Percentiles rank a stretch among this genome's conserved stretches.
These are phyloP conservation scores for Venturia carpophila DNA, from an alignment of 2,329 filamentous ascomycete genomes.

Conservation along the genomic window DNA sequence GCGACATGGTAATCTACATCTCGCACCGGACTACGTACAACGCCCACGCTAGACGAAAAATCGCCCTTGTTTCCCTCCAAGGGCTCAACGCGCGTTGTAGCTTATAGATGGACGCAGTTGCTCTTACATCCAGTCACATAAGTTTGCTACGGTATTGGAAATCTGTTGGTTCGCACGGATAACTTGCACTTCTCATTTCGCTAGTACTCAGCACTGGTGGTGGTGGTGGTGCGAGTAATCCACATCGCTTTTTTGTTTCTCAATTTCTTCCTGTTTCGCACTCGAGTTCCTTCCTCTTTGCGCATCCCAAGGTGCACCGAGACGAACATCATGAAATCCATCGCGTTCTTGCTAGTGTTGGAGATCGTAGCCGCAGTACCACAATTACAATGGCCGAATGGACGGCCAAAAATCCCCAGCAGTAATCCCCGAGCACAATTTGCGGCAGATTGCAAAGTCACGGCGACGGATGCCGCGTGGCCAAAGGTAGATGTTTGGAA, in stretches of 20 bases:
- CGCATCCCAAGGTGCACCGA: too few species aligned
- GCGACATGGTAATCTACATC: conserved; percentile 2
- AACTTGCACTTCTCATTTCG: too few species aligned
- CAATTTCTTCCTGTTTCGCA: neutral
- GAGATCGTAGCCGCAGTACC: neutral
- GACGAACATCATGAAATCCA: neutral
- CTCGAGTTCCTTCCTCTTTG: neutral
- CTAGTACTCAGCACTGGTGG: neutral
- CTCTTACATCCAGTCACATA: neutral
- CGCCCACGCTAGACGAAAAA: neutral
- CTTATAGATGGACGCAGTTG: neutral
- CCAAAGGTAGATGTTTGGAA: conserved; percentile 14
- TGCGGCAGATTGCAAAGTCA: conserved; percentile 16
- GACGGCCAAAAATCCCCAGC: neutral
- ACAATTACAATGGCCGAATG: neutral
- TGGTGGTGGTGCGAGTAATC: neutral
- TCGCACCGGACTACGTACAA: neutral
- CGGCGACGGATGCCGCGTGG: conserved; percentile 17
- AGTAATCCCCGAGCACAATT: neutral
- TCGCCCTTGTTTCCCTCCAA: neutral
- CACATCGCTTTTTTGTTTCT: neutral
- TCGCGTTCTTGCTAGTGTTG: neutral
- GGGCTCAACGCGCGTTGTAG: neutral
- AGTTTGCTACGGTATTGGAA: neutral
- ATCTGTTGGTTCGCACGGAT: neutral